Base-by-base conservation (phyloP, 2,329 filamentous ascomycete genomes). In the Thermoascus crustaceus region DNA sequence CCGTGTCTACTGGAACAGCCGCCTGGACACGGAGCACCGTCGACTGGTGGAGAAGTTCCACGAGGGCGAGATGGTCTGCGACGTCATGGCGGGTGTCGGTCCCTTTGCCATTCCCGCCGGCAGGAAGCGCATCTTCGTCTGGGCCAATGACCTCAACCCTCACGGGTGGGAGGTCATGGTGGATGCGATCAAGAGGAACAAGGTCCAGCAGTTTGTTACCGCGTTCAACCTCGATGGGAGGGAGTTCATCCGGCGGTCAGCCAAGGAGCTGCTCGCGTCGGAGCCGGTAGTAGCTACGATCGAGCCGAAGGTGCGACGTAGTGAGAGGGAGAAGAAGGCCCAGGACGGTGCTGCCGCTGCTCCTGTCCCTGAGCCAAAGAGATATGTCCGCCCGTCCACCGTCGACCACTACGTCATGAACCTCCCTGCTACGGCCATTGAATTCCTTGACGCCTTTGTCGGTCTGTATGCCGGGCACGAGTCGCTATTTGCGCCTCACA, bases 341-440 rank as follows among this genome's bases (percentile, higher is more conserved):
- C 32, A 50, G n/a, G 35, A 39, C 32, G 34, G 48, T 35, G 14
- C 64, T 61, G 35, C 64, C 22, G 21, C 45, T 39, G 47, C 54
- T 48, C 41, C 40, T 41, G 41, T 42, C 5, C 49, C 47, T 2
- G 44, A 46, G 2, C 40, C 48, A 2, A 44, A 57, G 34, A 41
- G 45, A 31, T 60, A 55, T 38, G 47, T 47, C 17, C 56, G 57
- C 30, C 89, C 89, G 2, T 72, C 72, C 2, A 80, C 80, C 23
- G 85, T 96, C 56, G 74, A 79, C n/a, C 91, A 96, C 66, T 98
- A 88, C 58, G 83, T 96, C 46, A 95, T 98, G 85, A 98, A 98
- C 63, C 80, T 98, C 10, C 91, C 91, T 1, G 91, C 88, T 1
- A 83, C 79, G 1, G 89, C 91, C 1, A 80, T 91, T 41, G 80